Percentiles rank a stretch among this genome's conserved stretches.
phyloP scores from a whole-genome alignment of 2,329 filamentous ascomycete species.

The Leptographium wingfieldii region DNA sequence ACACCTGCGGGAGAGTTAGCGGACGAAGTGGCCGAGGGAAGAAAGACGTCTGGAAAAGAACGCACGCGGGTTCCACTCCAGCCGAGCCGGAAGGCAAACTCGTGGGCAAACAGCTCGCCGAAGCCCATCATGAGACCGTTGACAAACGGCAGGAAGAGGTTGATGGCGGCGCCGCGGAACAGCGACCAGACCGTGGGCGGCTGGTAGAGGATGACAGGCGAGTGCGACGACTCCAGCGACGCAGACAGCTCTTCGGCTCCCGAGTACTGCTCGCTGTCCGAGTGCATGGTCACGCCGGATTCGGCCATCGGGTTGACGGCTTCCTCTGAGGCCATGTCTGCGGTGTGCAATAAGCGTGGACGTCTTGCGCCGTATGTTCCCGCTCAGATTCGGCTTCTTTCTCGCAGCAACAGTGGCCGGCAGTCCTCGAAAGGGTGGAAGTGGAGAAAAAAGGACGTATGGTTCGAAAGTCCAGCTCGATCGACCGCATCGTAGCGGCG shows the following conservation, averaged over 20 bases:
- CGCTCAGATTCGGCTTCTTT: no score
- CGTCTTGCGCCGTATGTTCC: background rate
- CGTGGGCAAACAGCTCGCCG: constrained; percentile 91
- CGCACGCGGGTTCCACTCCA: constrained; percentile 86
- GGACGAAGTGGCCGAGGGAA: no score
- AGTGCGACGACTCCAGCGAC: constrained; percentile 41
- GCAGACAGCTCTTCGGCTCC: constrained; percentile 48
- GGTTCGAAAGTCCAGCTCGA: background rate
- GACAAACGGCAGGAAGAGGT: constrained; percentile 86
- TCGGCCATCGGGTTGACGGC: constrained; percentile 46
- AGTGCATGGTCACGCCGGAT: constrained; percentile 65
- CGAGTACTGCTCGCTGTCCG: constrained; percentile 75
- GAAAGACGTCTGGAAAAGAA: background rate
- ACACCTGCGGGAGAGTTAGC: constrained; percentile 30
- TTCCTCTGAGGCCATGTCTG: constrained; percentile 41
- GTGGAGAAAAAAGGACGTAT: background rate
- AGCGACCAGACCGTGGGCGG: constrained; percentile 81
- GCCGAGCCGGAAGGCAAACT: constrained; percentile 82
- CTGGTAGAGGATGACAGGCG: constrained; percentile 69
- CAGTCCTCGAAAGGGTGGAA: background rate
- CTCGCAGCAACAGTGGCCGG: background rate
- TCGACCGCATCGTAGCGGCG: background rate
- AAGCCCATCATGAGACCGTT: constrained; percentile 98
- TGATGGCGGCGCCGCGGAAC: constrained; percentile 81
- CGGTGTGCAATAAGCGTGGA: background rate